Base-by-base conservation (phyloP, 2,329 filamentous ascomycete species). In the Aureobasidium sp. region DNA sequence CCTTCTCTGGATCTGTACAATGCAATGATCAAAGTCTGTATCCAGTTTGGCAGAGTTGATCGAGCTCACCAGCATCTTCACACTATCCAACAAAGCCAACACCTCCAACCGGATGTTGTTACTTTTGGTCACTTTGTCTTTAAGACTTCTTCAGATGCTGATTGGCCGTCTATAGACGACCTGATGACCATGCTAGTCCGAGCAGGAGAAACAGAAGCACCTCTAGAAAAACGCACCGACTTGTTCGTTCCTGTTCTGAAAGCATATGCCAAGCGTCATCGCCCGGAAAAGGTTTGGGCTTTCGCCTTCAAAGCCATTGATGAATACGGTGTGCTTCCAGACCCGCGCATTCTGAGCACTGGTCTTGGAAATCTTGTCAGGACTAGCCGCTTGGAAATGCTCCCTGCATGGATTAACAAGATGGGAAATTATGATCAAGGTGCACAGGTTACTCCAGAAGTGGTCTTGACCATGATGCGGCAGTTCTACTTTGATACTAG, bases 381-480 rank as follows among this genome's bases (percentile, higher is more conserved):
- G 3, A 48, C 64, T 14, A 55, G 64, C 27, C 48, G 47, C 16
- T 48, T 68, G n/a, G 50, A 61, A 21, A 59, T 67, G 14, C 65
- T 72, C n/a, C 53, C 65, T 5, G 37, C 61, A 13, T 73, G 71
- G 71, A 45, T 71, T 7, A 34, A 58, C 1, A 66, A 66, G 48
- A 30, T 68, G 27, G 53, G 41, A 14, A 54, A 27, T 13, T 13
- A 67, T 4, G 69, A 66, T 6, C n/a, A 51, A 14, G 44, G 55
- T 11, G 62, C 65, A 51, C 21, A 63, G 9, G 39, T 73, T 16
- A 62, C 66, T 32, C 47, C 64, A 6, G 30, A 36, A 21, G 53
- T 65, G 6, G 69, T 65, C 10, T 62, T 64, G 7, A 49, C 48
- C 13, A 44, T 72, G 49, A 37, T 73, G 29, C 64, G 61, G n/a